A percentile compares a stretch with the other conserved stretches of the same genome.
These are phyloP conservation scores for Tuber microsphaerosporum DNA, from an alignment of 495 filamentous ascomycete species.

Conservation along the genomic window DNA sequence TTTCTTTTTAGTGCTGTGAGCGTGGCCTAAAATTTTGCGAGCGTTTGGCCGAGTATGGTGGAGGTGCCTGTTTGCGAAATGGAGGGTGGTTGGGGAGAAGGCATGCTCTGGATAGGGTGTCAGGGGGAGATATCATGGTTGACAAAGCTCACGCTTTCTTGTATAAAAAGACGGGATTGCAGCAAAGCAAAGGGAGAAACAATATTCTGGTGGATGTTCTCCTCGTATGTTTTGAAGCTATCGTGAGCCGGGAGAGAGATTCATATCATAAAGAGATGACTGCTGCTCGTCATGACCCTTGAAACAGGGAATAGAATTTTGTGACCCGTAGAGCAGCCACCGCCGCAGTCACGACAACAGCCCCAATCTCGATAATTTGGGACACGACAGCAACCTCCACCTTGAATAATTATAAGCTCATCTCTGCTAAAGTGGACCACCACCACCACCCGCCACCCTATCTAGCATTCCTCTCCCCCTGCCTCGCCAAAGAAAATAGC, in stretches of 20 bases:
- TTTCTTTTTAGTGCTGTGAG: conserved; percentile 33
- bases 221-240: background rate
- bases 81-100: conserved; percentile 20
- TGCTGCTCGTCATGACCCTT: background rate
- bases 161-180: conserved; percentile 15
- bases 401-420: background rate
- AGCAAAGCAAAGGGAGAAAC: conserved; percentile 7
- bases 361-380: conserved; percentile 9
- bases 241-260: background rate
- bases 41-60: conserved; percentile 21
- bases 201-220: background rate
- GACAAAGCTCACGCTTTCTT: conserved; percentile 15
- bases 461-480: background rate
- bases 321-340: conserved; percentile 30
- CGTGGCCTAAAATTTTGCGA: conserved; percentile 36
- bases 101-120: conserved; percentile 26
- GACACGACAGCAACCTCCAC: background rate
- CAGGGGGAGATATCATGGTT: conserved; percentile 22
- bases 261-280: background rate
- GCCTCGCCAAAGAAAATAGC: background rate
- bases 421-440: background rate
- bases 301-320: conserved; percentile 12
- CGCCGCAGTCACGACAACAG: conserved; percentile 33
- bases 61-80: conserved; percentile 12
- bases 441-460: background rate